A percentile compares a stretch with the other conserved stretches of the same genome.
Evolutionary conservation across 352 stramenopile species (phyloP).

Genomic region (Peronospora destructor): DNA sequence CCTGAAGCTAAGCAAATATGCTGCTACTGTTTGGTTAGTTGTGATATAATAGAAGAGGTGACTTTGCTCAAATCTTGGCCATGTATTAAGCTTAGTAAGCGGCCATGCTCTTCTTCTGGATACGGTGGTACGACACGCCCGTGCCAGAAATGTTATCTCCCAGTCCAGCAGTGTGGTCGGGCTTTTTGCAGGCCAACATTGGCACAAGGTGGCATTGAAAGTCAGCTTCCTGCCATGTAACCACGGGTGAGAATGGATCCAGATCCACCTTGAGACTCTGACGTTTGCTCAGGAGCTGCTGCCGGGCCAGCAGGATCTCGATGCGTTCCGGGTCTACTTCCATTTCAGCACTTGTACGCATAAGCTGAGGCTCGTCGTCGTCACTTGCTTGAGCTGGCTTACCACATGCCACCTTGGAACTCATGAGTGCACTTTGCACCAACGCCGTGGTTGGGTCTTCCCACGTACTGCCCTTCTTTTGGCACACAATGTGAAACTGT

Average conservation of each 20-base stretch:
- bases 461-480: slow-evolving; percentile 54
- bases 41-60: slow-evolving; percentile 18
- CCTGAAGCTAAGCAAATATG: slow-evolving; percentile 10
- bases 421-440: slow-evolving; percentile 75
- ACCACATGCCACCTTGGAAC: slow-evolving; percentile 72
- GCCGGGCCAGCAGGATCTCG: slow-evolving; percentile 48
- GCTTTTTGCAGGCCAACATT: slow-evolving; percentile 79
- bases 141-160: slow-evolving; percentile 85
- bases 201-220: slow-evolving; percentile 74
- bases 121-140: slow-evolving; percentile 70
- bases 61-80: slow-evolving; percentile 13
- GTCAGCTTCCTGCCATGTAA: slow-evolving; percentile 63
- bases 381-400: slow-evolving; percentile 36
- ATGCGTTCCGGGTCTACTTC: slow-evolving; percentile 67
- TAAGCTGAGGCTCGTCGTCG: slow-evolving; percentile 18
- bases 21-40: slow-evolving; percentile 11
- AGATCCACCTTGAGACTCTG: slow-evolving; percentile 50
- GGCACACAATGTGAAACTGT: slow-evolving; percentile 84
- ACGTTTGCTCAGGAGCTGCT: slow-evolving; percentile 50
- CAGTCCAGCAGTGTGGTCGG: slow-evolving; percentile 70
- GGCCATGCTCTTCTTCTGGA: slow-evolving; percentile 36
- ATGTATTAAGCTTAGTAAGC: slow-evolving; percentile 15
- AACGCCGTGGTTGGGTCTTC: slow-evolving; percentile 62
- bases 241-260: slow-evolving; percentile 57
- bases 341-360: slow-evolving; percentile 58